Base-by-base conservation (phyloP, 768 basidiomycete genomes). In the Mrakia hoshinonis region DNA sequence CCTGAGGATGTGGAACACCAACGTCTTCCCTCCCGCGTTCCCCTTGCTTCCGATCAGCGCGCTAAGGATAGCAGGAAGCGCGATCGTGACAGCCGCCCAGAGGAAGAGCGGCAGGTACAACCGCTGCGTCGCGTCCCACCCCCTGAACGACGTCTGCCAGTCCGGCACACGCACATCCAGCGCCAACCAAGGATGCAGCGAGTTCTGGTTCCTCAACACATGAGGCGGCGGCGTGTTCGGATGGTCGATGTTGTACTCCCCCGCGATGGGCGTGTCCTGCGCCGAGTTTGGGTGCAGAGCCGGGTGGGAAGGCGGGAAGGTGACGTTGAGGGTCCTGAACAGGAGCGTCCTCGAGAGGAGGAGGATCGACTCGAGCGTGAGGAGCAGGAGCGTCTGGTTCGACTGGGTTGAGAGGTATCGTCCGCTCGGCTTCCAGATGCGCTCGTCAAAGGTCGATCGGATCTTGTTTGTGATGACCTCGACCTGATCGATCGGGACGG, bases 1-100 rank as follows among this genome's bases (percentile, higher is more conserved):
- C 24, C 67, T 39, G 38, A 68, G 15, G 29, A 68, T 54, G 13
- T 29, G 46, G 54, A 68, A 68, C 18, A 68, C 67, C 7, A 68
- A 29, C 10, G n/a, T 34, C 39, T 13, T 24, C 38, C 55, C 58
- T 20, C 58, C 58, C 3, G 31, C 54, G 39, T 54, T 68, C 54
- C 34, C 26, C 52, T 38, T 31, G 24, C 29, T 26, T 7, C 36
- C 26, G 29, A 68, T 22, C 15, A 68, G 10, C 39, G 7, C 15
- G 5, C 52, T 29, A 3, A 46, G 15, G 54, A 55, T 11, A n/a
- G 54, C 39, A 0, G 67, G 67, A 1, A 20, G 15, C 24, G 18
- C 15, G 18, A 68, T 20, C 1, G 67, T 68, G 13, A 29, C 15
- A 3, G 29, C 38, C 20, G 24, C 26, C 67, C 67, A 68, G 18